phyloP scores from a whole-genome alignment of 1,284 basidiomycete genomes.

The Ceratobasidium sp. region DNA sequence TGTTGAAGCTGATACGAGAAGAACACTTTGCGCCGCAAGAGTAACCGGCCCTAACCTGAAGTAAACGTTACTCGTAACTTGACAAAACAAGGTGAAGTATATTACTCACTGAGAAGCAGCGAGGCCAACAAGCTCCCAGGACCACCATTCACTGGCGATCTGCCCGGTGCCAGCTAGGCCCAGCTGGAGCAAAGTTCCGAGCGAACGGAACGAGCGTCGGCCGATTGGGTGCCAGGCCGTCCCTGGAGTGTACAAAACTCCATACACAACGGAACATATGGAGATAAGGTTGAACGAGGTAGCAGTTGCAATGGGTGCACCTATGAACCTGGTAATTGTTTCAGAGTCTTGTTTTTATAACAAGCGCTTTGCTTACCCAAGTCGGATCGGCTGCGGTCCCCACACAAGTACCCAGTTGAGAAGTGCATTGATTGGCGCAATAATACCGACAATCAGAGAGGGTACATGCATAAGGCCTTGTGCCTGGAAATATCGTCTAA shows the following conservation, averaged over 20 bases:
- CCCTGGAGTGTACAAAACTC: conserved; percentile 70
- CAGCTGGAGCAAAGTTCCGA: conserved; percentile 74
- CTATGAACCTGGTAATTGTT: conserved; percentile 73
- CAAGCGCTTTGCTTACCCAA: conserved; percentile 49
- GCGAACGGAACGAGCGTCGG: conserved; percentile 64
- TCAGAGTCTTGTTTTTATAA: conserved; percentile 7
- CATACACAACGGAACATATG: conserved; percentile 71
- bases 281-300: conserved; percentile 87
- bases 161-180: conserved; percentile 76
- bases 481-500: conserved; percentile 84
- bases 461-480: conserved; percentile 88
- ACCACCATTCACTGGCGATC: conserved; percentile 76
- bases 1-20: conserved; percentile 63
- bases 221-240: conserved; percentile 85
- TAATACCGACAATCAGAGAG: conserved; percentile 80
- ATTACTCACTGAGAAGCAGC: conserved; percentile 33
- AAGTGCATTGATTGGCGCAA: conserved; percentile 84
- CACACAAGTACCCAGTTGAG: conserved; percentile 87
- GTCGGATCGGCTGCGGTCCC: conserved; percentile 74
- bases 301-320: conserved; percentile 88
- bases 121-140: conserved; percentile 74
- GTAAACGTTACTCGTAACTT: background rate
- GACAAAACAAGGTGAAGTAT: background rate
- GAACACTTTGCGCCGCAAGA: conserved; percentile 74
- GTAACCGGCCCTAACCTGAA: conserved; percentile 63